Evolutionary conservation across 2,329 filamentous ascomycete genomes (phyloP), one percentile per base, ranked within the genome.

Genomic region (Pezicula rhizophila): DNA sequence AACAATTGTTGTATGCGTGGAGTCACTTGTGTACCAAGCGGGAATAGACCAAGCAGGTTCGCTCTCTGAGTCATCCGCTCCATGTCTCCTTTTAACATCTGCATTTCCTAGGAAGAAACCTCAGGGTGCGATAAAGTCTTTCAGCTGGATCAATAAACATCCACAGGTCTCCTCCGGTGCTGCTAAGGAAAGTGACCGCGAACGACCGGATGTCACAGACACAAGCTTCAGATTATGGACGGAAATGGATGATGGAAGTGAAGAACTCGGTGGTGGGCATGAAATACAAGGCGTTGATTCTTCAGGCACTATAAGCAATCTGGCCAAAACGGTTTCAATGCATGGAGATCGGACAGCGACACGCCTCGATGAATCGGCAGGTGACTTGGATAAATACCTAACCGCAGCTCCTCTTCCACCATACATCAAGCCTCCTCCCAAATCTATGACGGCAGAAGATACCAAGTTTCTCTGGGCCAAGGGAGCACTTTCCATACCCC

Each of bases 401-500:
- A 40, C 17, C 17, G 23, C 11, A 8, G 14, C 17, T 40, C 38
- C 38, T 1, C 17, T 40, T 3, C 38, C 38, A 40, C 17, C 17
- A 18, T 40, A 40, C 38, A 40, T 40, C 38, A 18, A 18, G 8
- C 12, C 38, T 8, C 38, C 23, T 17, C 23, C 38, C 2, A 17
- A 12, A 3, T 12, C 15, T 23, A 20, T 40, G 23, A 28, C 18
- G 18, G 23, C 15, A 15, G 48, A 47, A 18, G 47, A 50, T 52
- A 52, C 43, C 52, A 76, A 81, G 50, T 95, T 91, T 66, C 76
- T 96, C 51, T 77, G 85, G 52, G 78, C 82, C 65, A 95, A 95
- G 72, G 89, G 89, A 4, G 89, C 89, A 1, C 71, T 95, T 56
- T 82, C 82, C 1, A 78, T 96, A 42, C 90, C 91, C 5, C 74